Percentiles rank a stretch among this genome's conserved stretches.
phyloP scores from a whole-genome alignment of 495 filamentous ascomycete genomes.

The Glonium stellatum region DNA sequence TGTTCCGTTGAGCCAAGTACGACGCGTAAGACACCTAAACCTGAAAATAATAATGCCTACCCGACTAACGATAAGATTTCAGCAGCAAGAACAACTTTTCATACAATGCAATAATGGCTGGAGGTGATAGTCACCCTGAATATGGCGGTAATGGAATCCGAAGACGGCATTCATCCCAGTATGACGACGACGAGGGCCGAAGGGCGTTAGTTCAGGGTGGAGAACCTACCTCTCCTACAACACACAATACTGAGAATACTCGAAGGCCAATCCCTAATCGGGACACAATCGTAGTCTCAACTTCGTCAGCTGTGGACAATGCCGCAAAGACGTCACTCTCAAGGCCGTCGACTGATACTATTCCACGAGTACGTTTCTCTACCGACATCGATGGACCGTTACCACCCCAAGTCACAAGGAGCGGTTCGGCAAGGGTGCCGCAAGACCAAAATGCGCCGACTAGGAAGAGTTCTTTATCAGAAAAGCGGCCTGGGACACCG shows the following conservation, averaged over 20 bases:
- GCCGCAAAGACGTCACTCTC: conserved; percentile 8
- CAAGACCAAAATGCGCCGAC: conserved; percentile 8
- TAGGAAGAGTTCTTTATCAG: conserved; percentile 1
- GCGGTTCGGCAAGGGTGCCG: conserved; percentile 4
- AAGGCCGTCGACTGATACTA: conserved; percentile 15
- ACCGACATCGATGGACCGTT: conserved; percentile 24
- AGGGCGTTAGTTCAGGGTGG: neutral
- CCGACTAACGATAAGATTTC: neutral
- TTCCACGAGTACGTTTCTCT: conserved; percentile 28
- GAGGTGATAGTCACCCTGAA: conserved; percentile 12
- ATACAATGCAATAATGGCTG: conserved; percentile 12
- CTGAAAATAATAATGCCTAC: neutral
- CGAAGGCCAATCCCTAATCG: conserved; percentile 5
- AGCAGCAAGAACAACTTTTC: neutral
- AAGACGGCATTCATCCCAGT: conserved; percentile 14
- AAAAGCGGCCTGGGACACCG: conserved; percentile 16
- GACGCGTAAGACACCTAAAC: neutral
- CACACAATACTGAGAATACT: conserved; percentile 4
- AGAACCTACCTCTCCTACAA: conserved; percentile 2
- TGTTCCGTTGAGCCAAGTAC: neutral
- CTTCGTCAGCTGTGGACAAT: conserved; percentile 16
- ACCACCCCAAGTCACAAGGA: conserved; percentile 2
- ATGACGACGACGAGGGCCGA: conserved; percentile 16
- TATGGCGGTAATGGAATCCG: conserved; percentile 15
- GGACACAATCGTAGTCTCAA: conserved; percentile 8